Evolutionary conservation across 352 stramenopile species (phyloP).

Genomic region (Phytopythium cucurbitacearum): DNA sequence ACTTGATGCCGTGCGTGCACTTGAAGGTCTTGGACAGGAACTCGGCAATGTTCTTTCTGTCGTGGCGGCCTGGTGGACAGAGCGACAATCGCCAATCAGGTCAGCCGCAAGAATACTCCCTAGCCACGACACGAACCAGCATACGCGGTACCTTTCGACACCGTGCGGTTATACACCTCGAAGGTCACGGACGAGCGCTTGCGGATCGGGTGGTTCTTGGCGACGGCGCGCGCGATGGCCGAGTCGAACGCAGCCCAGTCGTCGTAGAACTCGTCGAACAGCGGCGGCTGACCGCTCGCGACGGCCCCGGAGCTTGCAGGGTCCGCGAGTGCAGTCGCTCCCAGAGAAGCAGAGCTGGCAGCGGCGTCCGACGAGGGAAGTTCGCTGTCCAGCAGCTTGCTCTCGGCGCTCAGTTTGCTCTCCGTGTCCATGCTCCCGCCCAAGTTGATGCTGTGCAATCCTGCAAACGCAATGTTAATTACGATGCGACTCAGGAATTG

Average conservation of each 20-base stretch:
- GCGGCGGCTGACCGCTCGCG: slow-evolving; percentile 10
- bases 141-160: slow-evolving; percentile 47
- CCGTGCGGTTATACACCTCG: slow-evolving; percentile 83
- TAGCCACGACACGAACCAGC: background rate
- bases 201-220: slow-evolving; percentile 68
- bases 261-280: slow-evolving; percentile 75
- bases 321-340: background rate
- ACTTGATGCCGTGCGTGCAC: slow-evolving; percentile 83
- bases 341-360: too few species aligned
- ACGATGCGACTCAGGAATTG: too few species aligned
- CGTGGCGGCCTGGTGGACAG: slow-evolving; percentile 37
- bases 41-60: slow-evolving; percentile 68
- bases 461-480: too few species aligned
- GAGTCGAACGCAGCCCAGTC: slow-evolving; percentile 70
- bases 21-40: slow-evolving; percentile 84
- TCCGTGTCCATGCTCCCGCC: too few species aligned
- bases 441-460: too few species aligned
- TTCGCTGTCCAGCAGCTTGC: too few species aligned
- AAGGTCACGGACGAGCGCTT: slow-evolving; percentile 83
- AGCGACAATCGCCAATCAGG: too few species aligned
- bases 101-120: background rate
- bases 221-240: slow-evolving; percentile 53
- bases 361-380: too few species aligned
- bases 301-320: background rate
- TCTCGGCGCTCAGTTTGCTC: too few species aligned